These are phyloP conservation scores for Prunus davidiana DNA, from an alignment of 306 rosid genomes.

Conservation along the genomic window DNA sequence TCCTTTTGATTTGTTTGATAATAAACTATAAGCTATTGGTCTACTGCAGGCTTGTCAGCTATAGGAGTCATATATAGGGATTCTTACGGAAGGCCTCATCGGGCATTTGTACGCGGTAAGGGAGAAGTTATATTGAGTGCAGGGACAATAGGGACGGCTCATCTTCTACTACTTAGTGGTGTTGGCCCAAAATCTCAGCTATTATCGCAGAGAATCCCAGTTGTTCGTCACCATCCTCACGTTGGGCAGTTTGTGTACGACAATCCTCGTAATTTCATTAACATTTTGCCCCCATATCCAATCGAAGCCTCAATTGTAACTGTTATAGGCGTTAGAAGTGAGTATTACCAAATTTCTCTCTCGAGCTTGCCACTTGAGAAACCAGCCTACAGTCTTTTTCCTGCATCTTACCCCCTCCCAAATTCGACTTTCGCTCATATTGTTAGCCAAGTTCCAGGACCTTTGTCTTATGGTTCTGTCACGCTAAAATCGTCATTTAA, in stretches of 20 bases:
- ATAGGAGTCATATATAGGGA: slow-evolving; percentile 20
- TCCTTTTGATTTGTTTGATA: too few relatives aligned
- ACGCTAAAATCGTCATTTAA: not conserved
- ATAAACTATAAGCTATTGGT: not conserved
- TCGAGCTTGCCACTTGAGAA: not conserved
- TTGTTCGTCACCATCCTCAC: slow-evolving; percentile 10
- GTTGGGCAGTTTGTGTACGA: slow-evolving; percentile 26
- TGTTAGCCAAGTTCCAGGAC: not conserved
- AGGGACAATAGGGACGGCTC: slow-evolving; percentile 29
- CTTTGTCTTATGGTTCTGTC: not conserved
- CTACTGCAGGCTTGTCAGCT: slow-evolving; percentile 15
- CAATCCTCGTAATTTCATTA: slow-evolving; percentile 16
- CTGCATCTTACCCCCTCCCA: too few relatives aligned
- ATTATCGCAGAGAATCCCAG: slow-evolving; percentile 11
- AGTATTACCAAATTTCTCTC: not conserved
- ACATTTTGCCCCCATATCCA: slow-evolving; percentile 7
- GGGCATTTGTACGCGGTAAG: slow-evolving; percentile 2
- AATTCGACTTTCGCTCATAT: not conserved
- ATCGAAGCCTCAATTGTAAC: not conserved
- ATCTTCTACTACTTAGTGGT: slow-evolving; percentile 26
- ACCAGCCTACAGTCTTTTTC: not conserved
- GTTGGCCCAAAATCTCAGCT: slow-evolving; percentile 18
- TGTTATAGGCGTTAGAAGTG: not conserved
- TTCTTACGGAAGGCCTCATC: slow-evolving; percentile 9
- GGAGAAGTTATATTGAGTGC: slow-evolving; percentile 31